Evolutionary conservation across 1,284 basidiomycete genomes (phyloP), one percentile per base, ranked within the genome.

Genomic region (Pseudozyma hubeiensis): DNA sequence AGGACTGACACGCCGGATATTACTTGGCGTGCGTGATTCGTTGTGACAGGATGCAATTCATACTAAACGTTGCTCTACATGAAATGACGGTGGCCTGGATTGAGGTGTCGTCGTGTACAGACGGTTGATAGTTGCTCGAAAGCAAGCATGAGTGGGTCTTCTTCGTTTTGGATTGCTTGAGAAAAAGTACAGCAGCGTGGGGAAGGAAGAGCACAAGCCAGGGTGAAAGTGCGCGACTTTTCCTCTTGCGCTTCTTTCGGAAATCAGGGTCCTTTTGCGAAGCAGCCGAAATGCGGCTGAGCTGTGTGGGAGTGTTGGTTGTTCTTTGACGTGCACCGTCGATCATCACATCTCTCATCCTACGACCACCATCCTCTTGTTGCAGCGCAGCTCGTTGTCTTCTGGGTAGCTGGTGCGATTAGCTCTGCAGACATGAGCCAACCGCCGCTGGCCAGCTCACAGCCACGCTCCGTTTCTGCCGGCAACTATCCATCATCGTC

Each of bases 1-100:
- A 64, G 82, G 45, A 84, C 82, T 1, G 82, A 84, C 60, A 73
- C 80, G 16, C 82, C 82, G 2, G 57, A 74, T 13, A 77, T 83
- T 33, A 52, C 68, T 4, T 47, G 45, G 45, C 30, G 45, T 5
- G 45, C 29, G 45, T 47, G 19, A 54, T 10, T 29, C 29, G 11
- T 24, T 24, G 24, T 24, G 24, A 24, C 24, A 24, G 24, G 4
- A 24, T 24, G 24, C 24, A 24, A 24, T 24, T 4, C 24, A 24
- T 24, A 24, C 24, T 24, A 4, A 2, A 24, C 4, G 2, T 24
- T 24, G 24, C 24, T 24, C 24, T 24, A 24, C 24, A 4, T 24
- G 24, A 24, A 24, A 2, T 24, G 24, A 24, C 24, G 4, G 4
- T 24, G 24, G 24, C 24, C 2, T 24, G 24, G 24, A 24, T 24